These are phyloP conservation scores for Termitomyces sp. DNA, from an alignment of 768 basidiomycete species.

Conservation along the genomic window DNA sequence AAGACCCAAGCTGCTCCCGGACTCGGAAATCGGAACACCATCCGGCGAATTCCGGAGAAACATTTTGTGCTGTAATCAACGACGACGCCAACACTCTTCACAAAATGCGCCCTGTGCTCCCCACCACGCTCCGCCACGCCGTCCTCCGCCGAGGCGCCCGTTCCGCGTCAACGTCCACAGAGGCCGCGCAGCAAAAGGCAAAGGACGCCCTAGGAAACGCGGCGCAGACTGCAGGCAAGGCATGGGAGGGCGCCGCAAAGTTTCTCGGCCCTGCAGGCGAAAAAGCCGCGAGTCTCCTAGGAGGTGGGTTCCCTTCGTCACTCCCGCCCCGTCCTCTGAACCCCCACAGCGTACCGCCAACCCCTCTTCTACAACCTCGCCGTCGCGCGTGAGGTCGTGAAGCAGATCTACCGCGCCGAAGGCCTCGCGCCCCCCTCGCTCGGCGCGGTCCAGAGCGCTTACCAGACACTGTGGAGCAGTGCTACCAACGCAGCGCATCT, in stretches of 20 bases:
- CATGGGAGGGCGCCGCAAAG: slow-evolving; percentile 44
- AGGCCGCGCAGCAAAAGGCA: no score
- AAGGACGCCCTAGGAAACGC: slow-evolving; percentile 54
- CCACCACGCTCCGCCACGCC: slow-evolving; percentile 24
- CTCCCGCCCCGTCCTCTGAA: no score
- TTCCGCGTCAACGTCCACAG: no score
- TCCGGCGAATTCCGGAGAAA: background rate
- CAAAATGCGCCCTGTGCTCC: no score
- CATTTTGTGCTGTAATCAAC: no score
- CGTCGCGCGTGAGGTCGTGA: slow-evolving; percentile 69
- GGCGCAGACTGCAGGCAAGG: slow-evolving; percentile 50
- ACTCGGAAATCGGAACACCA: no score
- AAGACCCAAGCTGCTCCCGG: no score
- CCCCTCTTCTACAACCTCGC: slow-evolving; percentile 75
- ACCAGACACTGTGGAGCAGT: slow-evolving; percentile 59
- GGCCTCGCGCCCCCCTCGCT: slow-evolving; percentile 66
- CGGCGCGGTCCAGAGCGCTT: slow-evolving; percentile 48
- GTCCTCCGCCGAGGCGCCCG: no score
- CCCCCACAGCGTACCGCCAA: slow-evolving; percentile 54
- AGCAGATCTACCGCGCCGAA: slow-evolving; percentile 71
- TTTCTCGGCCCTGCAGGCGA: slow-evolving; percentile 41
- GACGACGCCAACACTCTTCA: no score
- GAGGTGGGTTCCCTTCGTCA: slow-evolving; percentile 15
- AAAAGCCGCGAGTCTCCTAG: slow-evolving; percentile 51
- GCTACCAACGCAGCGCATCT: slow-evolving; percentile 54